phyloP scores from a whole-genome alignment of 208 protist genomes.

The Trichomonas gallinae region DNA sequence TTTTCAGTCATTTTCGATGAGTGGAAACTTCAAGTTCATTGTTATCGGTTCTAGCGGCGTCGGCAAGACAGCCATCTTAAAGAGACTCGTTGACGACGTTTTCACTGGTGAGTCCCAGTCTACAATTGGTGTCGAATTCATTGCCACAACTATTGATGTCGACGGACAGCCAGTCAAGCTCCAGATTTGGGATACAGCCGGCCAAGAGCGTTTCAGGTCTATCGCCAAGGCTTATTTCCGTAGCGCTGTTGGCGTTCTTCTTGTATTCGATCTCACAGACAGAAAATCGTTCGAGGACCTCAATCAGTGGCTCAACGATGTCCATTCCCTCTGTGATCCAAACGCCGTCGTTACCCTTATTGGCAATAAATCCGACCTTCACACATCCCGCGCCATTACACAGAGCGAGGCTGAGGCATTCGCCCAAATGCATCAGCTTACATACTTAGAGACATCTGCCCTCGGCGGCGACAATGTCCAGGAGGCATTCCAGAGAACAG shows the following conservation, averaged over 20 bases:
- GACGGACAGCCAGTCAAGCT: constrained; percentile 3
- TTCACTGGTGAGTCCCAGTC: neutral
- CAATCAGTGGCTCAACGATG: neutral
- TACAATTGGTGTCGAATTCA: neutral
- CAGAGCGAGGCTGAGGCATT: neutral
- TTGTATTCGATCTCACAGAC: constrained; percentile 20
- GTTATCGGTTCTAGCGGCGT: neutral
- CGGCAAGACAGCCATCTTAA: neutral
- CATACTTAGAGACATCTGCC: neutral
- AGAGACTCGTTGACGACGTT: neutral
- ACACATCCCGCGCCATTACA: neutral
- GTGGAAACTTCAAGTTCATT: constrained; percentile 6
- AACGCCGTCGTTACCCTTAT: neutral
- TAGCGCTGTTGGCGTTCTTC: neutral
- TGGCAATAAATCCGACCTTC: constrained; percentile 5
- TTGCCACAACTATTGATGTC: neutral
- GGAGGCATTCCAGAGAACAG: neutral
- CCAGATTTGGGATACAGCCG: constrained; percentile 22
- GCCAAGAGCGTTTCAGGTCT: neutral
- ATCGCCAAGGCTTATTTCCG: constrained; percentile 10
- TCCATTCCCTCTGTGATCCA: neutral
- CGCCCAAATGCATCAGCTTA: neutral
- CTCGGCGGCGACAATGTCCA: constrained; percentile 3
- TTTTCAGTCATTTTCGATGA: neutral
- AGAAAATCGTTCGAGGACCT: constrained; percentile 10